Evolutionary conservation across 495 filamentous ascomycete species (phyloP), one percentile per base, ranked within the genome.

Genomic region (Podospora didyma): DNA sequence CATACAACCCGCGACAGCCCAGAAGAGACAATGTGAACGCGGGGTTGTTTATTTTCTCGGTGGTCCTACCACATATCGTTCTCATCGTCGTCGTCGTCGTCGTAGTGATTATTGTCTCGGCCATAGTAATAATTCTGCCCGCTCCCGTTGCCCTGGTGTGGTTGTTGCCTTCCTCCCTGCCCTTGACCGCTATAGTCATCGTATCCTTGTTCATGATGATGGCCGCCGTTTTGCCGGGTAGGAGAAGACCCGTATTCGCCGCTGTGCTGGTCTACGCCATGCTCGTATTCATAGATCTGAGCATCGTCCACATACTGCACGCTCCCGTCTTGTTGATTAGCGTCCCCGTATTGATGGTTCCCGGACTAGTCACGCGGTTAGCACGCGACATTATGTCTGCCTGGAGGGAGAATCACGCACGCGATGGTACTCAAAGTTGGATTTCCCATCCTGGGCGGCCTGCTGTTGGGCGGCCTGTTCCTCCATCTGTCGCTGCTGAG

Each of bases 381-480:
- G 49, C n/a, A 9, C n/a, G 14, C 4, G 39, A 22, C n/a, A 14
- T 20, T 44, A 39, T 28, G 39, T 1, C 2, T 24, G 16, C 2
- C 28, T 6, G 7, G 4, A 21, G 49, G 28, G 9, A 9, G 12
- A 7, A 7, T 51, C 10, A 74, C 77, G 69, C 68, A 80, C 77
- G 39, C 77, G 74, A 66, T 80, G 77, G 62, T 80, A 80, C 52
- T 80, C 76, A 61, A 78, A 80, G 49, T 78, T 72, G 54, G 67
- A 71, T 17, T 59, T 59, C 37, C 62, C 67, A 57, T 74, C 73
- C 39, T 73, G 74, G 47, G 69, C 72, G 52, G 68, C 75, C 46
- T 72, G 69, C 55, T 76, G 57, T 31, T 58, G 69, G 14, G 69
- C 75, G 56, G 77, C 69, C 54, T 83, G 79, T 57, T 83, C 78